These are phyloP conservation scores for Penicillium sclerotigenum DNA, from an alignment of 2,329 filamentous ascomycete species.

Conservation along the genomic window DNA sequence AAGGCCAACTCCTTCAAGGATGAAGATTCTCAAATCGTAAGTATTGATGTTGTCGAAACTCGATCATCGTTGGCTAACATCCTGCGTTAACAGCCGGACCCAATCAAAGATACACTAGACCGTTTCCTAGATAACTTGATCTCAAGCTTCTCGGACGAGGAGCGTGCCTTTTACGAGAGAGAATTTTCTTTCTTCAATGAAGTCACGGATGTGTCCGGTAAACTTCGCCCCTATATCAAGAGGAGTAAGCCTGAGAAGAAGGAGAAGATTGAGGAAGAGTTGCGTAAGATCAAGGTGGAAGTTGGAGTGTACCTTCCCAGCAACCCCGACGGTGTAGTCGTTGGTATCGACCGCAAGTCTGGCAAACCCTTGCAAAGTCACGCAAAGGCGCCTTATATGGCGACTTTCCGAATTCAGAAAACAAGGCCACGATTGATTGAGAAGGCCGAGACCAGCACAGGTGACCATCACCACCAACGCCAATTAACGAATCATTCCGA, in stretches of 20 bases:
- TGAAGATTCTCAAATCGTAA: conserved; percentile 79
- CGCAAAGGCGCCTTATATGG: conserved; percentile 98
- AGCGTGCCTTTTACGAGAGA: conserved; percentile 83
- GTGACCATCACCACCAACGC: conserved; percentile 25
- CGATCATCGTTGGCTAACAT: conserved; percentile 9
- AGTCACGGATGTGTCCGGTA: conserved; percentile 92
- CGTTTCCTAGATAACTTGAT: conserved; percentile 83
- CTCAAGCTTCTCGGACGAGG: conserved; percentile 71
- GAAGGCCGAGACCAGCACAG: conserved; percentile 23
- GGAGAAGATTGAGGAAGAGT: conserved; percentile 96
- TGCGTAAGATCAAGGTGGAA: conserved; percentile 95
- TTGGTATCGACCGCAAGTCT: conserved; percentile 96
- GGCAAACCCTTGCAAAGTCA: conserved; percentile 97
- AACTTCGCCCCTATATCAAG: conserved; percentile 90
- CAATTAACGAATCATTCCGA: conserved; percentile 21
- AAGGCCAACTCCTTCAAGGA: conserved; percentile 99
- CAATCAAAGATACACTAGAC: conserved; percentile 89
- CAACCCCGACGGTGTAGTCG: conserved; percentile 94
- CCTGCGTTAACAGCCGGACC: conserved; percentile 62
- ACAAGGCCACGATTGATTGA: conserved; percentile 45
- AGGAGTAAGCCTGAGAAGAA: conserved; percentile 94
- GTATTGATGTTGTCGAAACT: conserved; percentile 25
- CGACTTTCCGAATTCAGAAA: conserved; percentile 95
- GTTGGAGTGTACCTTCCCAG: conserved; percentile 95
- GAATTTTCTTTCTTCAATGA: conserved; percentile 99